A percentile compares a stretch with the other conserved stretches of the same genome.
Evolutionary conservation across 2,329 filamentous ascomycete genomes (phyloP).

Genomic region (Sporothrix luriei): DNA sequence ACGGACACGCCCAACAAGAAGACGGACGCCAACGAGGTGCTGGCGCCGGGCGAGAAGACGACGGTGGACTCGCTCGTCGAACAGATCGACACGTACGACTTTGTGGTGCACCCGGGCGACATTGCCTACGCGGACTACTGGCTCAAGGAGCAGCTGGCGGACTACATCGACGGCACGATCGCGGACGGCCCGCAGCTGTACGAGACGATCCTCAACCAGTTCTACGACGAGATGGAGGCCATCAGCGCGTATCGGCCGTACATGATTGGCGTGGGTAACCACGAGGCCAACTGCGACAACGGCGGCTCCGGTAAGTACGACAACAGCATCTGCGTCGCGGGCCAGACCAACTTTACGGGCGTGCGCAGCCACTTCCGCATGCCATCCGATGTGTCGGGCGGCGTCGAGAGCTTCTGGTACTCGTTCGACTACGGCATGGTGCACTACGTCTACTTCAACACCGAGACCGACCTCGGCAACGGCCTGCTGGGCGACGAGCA

Average conservation of each 20-base stretch:
- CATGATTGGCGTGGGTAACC: slow-evolving; percentile 52
- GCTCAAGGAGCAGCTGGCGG: slow-evolving; percentile 49
- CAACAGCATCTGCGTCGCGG: slow-evolving; percentile 37
- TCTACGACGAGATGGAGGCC: slow-evolving; percentile 52
- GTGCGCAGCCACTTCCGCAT: slow-evolving; percentile 37
- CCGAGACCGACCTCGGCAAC: slow-evolving; percentile 35
- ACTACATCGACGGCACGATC: slow-evolving; percentile 34
- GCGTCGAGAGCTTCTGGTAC: slow-evolving; percentile 36
- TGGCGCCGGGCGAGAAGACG: slow-evolving; percentile 33
- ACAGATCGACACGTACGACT: slow-evolving; percentile 31
- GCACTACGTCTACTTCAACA: slow-evolving; percentile 33
- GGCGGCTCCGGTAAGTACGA: slow-evolving; percentile 47
- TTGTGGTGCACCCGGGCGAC: slow-evolving; percentile 54
- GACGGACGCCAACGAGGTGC: slow-evolving; percentile 27
- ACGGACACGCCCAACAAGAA: slow-evolving; percentile 27
- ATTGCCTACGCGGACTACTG: slow-evolving; percentile 53
- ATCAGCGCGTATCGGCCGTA: slow-evolving; percentile 51
- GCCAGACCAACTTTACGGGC: slow-evolving; percentile 37
- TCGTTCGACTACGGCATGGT: slow-evolving; percentile 36
- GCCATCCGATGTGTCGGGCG: slow-evolving; percentile 32
- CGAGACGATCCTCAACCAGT: slow-evolving; percentile 56
- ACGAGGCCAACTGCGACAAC: slow-evolving; percentile 54
- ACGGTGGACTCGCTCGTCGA: slow-evolving; percentile 31
- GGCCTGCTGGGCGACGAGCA: slow-evolving; percentile 32
- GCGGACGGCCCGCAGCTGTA: slow-evolving; percentile 52